Base-by-base conservation (phyloP, 2,329 filamentous ascomycete genomes). In the Ampelomyces quisqualis region DNA sequence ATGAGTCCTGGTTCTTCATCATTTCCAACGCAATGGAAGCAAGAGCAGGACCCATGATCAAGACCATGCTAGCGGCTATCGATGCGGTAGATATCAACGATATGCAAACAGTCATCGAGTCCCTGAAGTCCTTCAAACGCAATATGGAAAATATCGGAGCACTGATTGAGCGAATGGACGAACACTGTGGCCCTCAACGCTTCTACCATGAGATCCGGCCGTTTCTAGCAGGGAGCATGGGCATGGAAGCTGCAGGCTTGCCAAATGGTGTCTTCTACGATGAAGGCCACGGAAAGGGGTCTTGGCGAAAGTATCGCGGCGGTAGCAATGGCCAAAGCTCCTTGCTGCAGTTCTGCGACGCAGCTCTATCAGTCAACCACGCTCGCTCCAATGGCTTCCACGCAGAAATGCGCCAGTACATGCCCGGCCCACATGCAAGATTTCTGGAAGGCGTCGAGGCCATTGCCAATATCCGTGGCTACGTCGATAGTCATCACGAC, bases 241-340 rank as follows among this genome's bases (percentile, higher is more conserved):
- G 76, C 39, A 78, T 78, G 76, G 70, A 69, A 6, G 63, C 68
- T 2, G 75, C 75, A 0, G 76, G 76, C 3, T 53, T 78, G 20
- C 74, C 76, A 0, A 66, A 70, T 5, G 76, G 76, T 8, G 71
- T 79, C 2, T 78, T 76, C 48, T 79, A 77, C 47, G 75, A 78
- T 38, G 61, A 73, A 26, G 76, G 75, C 3, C 53, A 73, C 6
- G 73, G 72, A 0, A 66, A 68, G 24, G 75, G 74, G 1, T 59
- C 71, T 9, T 79, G 75, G 75, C 65, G 68, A 14, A 72, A 75
- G 34, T 74, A 77, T 42, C 72, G 74, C 21, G 77, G 77, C 2
- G 77, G 77, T 0, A 78, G 76, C 47, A 79, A 79, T 50, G 77
- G 74, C 0, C 77, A 79, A 50, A 78, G 75, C 57, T 77, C 76